These are phyloP conservation scores for Suillus plorans DNA, from an alignment of 768 basidiomycete species.

Conservation along the genomic window DNA sequence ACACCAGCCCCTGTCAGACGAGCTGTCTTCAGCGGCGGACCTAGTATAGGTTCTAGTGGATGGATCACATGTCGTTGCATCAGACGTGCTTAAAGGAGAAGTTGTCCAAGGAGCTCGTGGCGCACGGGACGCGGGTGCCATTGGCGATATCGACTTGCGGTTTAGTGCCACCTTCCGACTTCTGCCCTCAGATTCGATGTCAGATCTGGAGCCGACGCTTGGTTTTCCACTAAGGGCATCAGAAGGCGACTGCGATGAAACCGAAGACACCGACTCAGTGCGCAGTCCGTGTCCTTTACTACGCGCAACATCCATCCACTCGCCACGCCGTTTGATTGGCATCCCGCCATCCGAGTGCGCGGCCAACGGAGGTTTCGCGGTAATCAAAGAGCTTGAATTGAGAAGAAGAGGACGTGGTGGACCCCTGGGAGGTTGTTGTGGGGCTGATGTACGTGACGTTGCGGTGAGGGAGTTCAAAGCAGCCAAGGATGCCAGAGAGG, in stretches of 20 bases:
- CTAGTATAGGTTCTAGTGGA: constrained; percentile 12
- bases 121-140: constrained; percentile 56
- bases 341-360: constrained; percentile 37
- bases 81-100: constrained; percentile 45
- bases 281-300: constrained; percentile 40
- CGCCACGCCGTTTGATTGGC: constrained; percentile 31
- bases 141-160: constrained; percentile 68
- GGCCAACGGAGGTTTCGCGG: constrained; percentile 24
- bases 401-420: constrained; percentile 70
- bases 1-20: constrained; percentile 31
- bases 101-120: constrained; percentile 33
- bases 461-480: constrained; percentile 34
- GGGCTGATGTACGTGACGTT: constrained; percentile 28
- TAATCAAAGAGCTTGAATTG: constrained; percentile 48
- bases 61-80: constrained; percentile 35
- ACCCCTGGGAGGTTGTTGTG: constrained; percentile 42
- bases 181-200: constrained; percentile 55
- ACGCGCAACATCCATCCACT: constrained; percentile 52
- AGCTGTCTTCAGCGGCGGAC: constrained; percentile 22
- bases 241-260: constrained; percentile 62
- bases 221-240: constrained; percentile 39
- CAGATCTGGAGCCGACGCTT: constrained; percentile 38
- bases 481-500: constrained; percentile 44
- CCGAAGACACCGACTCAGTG: constrained; percentile 61
- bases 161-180: constrained; percentile 67